phyloP scores from a whole-genome alignment of 768 basidiomycete genomes.

The Pulveroboletus sp. region DNA sequence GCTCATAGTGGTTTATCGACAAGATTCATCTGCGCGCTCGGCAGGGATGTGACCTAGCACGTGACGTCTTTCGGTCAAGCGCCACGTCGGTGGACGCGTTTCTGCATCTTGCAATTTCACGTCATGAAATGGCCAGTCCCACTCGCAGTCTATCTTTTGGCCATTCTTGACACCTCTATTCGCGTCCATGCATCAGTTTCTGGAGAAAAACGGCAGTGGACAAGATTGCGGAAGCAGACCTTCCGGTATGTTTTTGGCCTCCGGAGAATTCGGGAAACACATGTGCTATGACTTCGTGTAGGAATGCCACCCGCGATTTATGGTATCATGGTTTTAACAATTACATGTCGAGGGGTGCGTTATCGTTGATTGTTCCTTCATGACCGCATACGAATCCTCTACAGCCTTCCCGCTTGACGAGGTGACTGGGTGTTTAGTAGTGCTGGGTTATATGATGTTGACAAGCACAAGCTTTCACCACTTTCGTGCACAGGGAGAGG shows the following conservation, averaged over 20 bases:
- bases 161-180: constrained; percentile 33
- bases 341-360: constrained; percentile 81
- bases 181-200: constrained; percentile 11
- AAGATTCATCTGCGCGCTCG: not conserved
- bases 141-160: constrained; percentile 39
- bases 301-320: constrained; percentile 69
- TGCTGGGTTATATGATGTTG: constrained; percentile 7
- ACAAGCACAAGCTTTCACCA: constrained; percentile 66
- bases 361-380: not conserved
- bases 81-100: constrained; percentile 22
- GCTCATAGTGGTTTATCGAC: constrained; percentile 37
- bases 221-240: constrained; percentile 51
- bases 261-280: not conserved
- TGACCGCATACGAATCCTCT: constrained; percentile 20
- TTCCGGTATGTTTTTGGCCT: constrained; percentile 44
- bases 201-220: constrained; percentile 45
- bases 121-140: constrained; percentile 46
- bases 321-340: constrained; percentile 91
- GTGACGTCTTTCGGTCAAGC: constrained; percentile 10
- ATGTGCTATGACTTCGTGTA: constrained; percentile 29
- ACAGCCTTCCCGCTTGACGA: constrained; percentile 86
- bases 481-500: constrained; percentile 84
- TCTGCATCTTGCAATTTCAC: not conserved
- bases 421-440: constrained; percentile 40
- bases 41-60: constrained; percentile 10